These are phyloP conservation scores for Persicaria tinctoria DNA, from an alignment of 148 eudicot species.

Conservation along the genomic window DNA sequence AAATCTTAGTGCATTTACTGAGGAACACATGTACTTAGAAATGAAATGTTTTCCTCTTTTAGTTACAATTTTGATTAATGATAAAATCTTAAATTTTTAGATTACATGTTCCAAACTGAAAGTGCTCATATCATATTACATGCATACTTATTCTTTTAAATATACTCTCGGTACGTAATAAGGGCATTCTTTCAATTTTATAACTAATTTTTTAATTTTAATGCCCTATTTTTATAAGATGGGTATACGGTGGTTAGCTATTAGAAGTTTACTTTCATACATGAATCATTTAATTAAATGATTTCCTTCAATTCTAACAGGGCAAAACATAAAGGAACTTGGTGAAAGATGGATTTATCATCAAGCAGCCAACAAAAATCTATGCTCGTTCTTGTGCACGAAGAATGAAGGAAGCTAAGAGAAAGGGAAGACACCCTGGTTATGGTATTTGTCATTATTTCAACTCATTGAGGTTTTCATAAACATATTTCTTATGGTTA, in stretches of 20 bases:
- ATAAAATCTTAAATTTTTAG: too few species aligned
- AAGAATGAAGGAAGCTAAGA: constrained; percentile 52
- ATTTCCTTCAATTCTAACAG: constrained; percentile 14
- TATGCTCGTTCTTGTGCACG: constrained; percentile 53
- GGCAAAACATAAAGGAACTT: constrained; percentile 49
- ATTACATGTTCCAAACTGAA: too few species aligned
- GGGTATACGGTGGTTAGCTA: neutral
- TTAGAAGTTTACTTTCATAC: neutral
- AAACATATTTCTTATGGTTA: neutral
- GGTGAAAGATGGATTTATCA: constrained; percentile 57
- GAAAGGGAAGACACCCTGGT: constrained; percentile 61
- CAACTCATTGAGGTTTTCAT: neutral
- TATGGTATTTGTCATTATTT: constrained; percentile 29
- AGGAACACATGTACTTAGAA: too few species aligned
- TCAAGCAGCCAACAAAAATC: constrained; percentile 47
- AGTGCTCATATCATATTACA: too few species aligned
- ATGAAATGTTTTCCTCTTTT: too few species aligned
- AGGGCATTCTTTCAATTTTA: too few species aligned
- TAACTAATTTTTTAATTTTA: too few species aligned
- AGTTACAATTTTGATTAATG: too few species aligned
- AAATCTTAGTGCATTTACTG: too few species aligned
- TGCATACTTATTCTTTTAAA: too few species aligned
- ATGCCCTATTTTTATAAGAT: neutral
- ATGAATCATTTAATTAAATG: neutral
- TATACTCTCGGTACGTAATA: too few species aligned